Percentiles rank a stretch among this genome's conserved stretches.
phyloP scores from a whole-genome alignment of 2,329 filamentous ascomycete species.

The Penicillium sp. region DNA sequence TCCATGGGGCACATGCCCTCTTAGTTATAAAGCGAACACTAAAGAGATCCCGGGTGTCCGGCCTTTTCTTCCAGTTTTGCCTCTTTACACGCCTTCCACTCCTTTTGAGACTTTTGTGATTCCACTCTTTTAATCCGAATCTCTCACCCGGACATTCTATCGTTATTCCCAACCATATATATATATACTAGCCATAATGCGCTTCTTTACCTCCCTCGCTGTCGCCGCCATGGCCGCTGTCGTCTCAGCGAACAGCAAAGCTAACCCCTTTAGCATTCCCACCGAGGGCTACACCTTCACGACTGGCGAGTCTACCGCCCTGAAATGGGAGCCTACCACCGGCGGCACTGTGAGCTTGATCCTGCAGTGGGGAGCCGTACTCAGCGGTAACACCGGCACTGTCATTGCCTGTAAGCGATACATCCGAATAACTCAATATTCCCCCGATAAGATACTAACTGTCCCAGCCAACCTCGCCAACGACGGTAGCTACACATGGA shows the following conservation, averaged over 20 bases:
- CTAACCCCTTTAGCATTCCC: conserved; percentile 53
- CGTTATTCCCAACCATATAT: background rate
- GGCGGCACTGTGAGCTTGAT: conserved; percentile 53
- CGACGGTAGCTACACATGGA: conserved; percentile 52
- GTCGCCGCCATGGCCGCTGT: conserved; percentile 49
- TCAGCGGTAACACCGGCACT: conserved; percentile 44
- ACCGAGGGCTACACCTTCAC: conserved; percentile 44
- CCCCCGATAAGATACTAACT: background rate
- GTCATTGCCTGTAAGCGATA: conserved; percentile 46
- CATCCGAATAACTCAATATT: background rate
- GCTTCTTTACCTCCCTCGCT: conserved; percentile 44
- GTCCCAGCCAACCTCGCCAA: conserved; percentile 49
- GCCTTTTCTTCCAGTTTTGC: conserved; percentile 5
- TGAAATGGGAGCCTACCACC: conserved; percentile 54
- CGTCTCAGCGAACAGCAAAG: conserved; percentile 40
- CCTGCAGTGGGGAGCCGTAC: conserved; percentile 47
- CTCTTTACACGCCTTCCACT: conserved; percentile 2
- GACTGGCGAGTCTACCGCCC: conserved; percentile 47
- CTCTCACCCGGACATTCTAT: conserved; percentile 11
- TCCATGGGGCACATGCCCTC: background rate
- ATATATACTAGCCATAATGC: conserved; percentile 41
- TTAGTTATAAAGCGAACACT: conserved; percentile 2
- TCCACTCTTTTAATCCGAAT: conserved; percentile 7
- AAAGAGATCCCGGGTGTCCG: background rate
- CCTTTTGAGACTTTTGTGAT: conserved; percentile 8